Conservation (phyloP, 768 basidiomycete genomes). For the Neoboletus subvelutipes region DNA sequence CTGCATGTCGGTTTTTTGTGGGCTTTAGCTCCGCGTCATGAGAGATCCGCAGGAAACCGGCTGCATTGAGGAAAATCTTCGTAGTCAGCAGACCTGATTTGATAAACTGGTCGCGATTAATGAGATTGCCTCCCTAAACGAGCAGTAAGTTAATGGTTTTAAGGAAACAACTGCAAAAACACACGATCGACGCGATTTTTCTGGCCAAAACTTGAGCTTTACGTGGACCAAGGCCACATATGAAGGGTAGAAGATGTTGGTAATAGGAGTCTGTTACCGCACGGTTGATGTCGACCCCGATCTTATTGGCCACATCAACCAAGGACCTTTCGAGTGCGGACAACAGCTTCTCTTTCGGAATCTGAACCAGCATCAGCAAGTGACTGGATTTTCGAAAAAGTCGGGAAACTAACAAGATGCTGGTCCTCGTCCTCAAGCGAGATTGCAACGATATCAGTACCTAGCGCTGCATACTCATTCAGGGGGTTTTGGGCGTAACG, state of each 20-base stretch:
- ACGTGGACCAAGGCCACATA: slow-evolving; percentile 91
- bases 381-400: not conserved
- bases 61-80: slow-evolving; percentile 89
- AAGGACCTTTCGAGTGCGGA: slow-evolving; percentile 80
- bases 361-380: slow-evolving; percentile 42
- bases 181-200: slow-evolving; percentile 74
- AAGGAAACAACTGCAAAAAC: slow-evolving; percentile 24
- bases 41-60: slow-evolving; percentile 86
- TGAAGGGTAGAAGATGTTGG: slow-evolving; percentile 81
- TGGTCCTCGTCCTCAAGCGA: slow-evolving; percentile 85
- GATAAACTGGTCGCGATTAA: slow-evolving; percentile 88
- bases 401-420: slow-evolving; percentile 60
- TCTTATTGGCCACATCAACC: slow-evolving; percentile 87
- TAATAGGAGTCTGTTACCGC: slow-evolving; percentile 89
- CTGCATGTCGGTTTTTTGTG: slow-evolving; percentile 56
- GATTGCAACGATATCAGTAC: slow-evolving; percentile 78
- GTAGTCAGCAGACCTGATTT: slow-evolving; percentile 76
- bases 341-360: slow-evolving; percentile 83
- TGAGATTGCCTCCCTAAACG: slow-evolving; percentile 76
- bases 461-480: slow-evolving; percentile 91
- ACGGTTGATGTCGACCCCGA: slow-evolving; percentile 96
- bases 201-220: slow-evolving; percentile 85
- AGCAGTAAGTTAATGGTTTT: not conserved
- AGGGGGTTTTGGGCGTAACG: slow-evolving; percentile 92
- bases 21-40: slow-evolving; percentile 67